Evolutionary conservation across 805 yeast species (phyloP).

Genomic region (Starmerella vaccinii): DNA sequence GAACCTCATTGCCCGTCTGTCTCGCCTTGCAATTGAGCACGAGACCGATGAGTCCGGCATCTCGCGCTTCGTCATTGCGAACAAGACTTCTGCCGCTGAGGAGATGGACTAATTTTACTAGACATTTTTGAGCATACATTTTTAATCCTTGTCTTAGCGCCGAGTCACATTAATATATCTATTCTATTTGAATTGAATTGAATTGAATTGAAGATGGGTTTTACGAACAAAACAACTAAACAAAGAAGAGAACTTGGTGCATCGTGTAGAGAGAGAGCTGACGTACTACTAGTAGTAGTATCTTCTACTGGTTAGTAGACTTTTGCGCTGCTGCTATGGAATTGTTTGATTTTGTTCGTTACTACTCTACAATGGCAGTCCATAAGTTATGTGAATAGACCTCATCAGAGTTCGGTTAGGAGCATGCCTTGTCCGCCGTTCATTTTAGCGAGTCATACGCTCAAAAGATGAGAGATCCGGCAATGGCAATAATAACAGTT

Average conservation of each 20-base stretch:
- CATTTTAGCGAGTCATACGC: no score
- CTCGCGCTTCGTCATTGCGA: constrained; percentile 30
- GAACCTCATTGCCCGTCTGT: constrained; percentile 32
- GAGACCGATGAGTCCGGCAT: constrained; percentile 29
- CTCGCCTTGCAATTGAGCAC: constrained; percentile 34
- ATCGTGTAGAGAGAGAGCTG: no score
- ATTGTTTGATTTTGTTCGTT: no score
- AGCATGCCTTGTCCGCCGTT: no score
- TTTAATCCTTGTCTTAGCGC: constrained; percentile 6
- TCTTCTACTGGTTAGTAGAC: no score
- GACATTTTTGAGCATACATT: constrained; percentile 15
- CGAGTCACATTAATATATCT: background rate
- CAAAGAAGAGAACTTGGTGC: no score
- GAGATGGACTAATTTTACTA: constrained; percentile 27
- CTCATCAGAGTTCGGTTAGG: no score
- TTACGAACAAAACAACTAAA: background rate
- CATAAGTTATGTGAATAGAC: no score
- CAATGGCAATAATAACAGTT: background rate
- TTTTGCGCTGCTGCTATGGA: no score
- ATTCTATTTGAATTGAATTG: background rate
- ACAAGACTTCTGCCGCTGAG: constrained; percentile 31
- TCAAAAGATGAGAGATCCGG: background rate
- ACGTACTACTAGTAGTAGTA: no score
- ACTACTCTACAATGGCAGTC: no score
- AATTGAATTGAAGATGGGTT: background rate